A percentile compares a stretch with the other conserved stretches of the same genome.
Conservation (phyloP, 2,329 filamentous ascomycete genomes). For the Magnaporthiopsis incrustans region DNA sequence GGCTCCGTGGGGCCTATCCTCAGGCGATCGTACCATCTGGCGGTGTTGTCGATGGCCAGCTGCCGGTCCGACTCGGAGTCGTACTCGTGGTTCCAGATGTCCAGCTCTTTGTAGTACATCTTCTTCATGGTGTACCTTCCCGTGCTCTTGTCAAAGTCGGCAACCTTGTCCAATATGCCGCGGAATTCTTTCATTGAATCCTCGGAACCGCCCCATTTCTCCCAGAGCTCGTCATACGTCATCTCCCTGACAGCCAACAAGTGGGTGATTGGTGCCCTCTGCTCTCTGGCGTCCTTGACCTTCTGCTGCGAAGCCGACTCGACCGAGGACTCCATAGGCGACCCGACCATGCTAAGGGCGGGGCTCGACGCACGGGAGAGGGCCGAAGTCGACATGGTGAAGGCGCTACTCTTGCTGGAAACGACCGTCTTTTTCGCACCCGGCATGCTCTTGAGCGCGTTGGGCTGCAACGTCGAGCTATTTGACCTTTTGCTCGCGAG, state of each 20-base stretch:
- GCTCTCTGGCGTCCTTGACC: slow-evolving; percentile 39
- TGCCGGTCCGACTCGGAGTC: slow-evolving; percentile 45
- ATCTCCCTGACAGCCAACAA: slow-evolving; percentile 49
- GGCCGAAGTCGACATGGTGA: slow-evolving; percentile 9
- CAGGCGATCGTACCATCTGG: slow-evolving; percentile 51
- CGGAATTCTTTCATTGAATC: slow-evolving; percentile 41
- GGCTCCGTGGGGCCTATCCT: slow-evolving; percentile 46
- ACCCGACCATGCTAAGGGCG: slow-evolving; percentile 43
- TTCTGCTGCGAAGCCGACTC: slow-evolving; percentile 43
- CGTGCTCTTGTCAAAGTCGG: slow-evolving; percentile 37
- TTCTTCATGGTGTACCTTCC: slow-evolving; percentile 50
- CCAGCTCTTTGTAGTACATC: slow-evolving; percentile 54
- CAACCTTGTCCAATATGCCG: slow-evolving; percentile 49
- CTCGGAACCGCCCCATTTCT: slow-evolving; percentile 39
- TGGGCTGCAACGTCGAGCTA: slow-evolving; percentile 3
- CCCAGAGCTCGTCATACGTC: slow-evolving; percentile 38
- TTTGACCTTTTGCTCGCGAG: not conserved
- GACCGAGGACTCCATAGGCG: slow-evolving; percentile 40
- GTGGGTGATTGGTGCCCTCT: slow-evolving; percentile 45
- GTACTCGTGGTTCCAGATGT: slow-evolving; percentile 56
- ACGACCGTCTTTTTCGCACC: slow-evolving; percentile 13
- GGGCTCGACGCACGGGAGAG: slow-evolving; percentile 45
- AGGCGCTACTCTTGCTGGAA: slow-evolving; percentile 9
- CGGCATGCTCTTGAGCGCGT: slow-evolving; percentile 12
- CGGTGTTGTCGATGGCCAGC: slow-evolving; percentile 52